Evolutionary conservation across 2,329 filamentous ascomycete species (phyloP).

Genomic region (Ascomycota sp.): DNA sequence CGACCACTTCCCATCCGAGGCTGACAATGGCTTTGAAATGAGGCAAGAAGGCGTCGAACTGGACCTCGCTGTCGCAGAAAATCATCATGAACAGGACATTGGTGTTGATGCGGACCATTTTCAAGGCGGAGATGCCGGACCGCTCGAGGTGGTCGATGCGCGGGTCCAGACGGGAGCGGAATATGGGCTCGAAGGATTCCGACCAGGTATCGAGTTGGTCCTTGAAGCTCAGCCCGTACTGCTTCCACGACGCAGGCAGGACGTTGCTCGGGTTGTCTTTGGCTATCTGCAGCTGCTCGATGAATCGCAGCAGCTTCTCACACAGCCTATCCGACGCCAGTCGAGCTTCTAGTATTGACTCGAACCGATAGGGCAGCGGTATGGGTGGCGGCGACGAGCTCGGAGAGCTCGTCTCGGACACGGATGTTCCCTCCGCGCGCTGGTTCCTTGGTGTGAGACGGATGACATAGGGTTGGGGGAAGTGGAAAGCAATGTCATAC

Average conservation of each 20-base stretch:
- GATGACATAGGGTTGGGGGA: constrained; percentile 40
- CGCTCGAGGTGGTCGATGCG: constrained; percentile 33
- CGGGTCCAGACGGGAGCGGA: constrained; percentile 25
- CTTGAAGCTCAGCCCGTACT: constrained; percentile 26
- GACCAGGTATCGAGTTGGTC: constrained; percentile 33
- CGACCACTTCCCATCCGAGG: constrained; percentile 36
- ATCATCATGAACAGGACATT: constrained; percentile 37
- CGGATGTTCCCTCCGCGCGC: constrained; percentile 11
- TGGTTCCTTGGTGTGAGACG: constrained; percentile 16
- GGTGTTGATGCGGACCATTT: constrained; percentile 41
- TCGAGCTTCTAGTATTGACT: constrained; percentile 31
- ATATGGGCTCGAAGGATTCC: constrained; percentile 32
- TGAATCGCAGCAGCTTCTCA: constrained; percentile 36
- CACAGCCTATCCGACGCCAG: constrained; percentile 33
- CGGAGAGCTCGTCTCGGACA: constrained; percentile 2
- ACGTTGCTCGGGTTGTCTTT: constrained; percentile 31
- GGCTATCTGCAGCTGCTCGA: constrained; percentile 28
- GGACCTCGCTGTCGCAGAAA: constrained; percentile 35
- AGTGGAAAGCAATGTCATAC: constrained; percentile 49
- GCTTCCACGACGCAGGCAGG: constrained; percentile 25
- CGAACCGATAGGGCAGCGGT: constrained; percentile 17
- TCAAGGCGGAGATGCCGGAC: constrained; percentile 37
- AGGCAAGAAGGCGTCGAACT: constrained; percentile 32
- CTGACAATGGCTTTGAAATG: constrained; percentile 35
- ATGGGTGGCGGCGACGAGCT: constrained; percentile 5